Evolutionary conservation across 2,329 filamentous ascomycete genomes (phyloP).

Genomic region (Pleoardoris graminearum): DNA sequence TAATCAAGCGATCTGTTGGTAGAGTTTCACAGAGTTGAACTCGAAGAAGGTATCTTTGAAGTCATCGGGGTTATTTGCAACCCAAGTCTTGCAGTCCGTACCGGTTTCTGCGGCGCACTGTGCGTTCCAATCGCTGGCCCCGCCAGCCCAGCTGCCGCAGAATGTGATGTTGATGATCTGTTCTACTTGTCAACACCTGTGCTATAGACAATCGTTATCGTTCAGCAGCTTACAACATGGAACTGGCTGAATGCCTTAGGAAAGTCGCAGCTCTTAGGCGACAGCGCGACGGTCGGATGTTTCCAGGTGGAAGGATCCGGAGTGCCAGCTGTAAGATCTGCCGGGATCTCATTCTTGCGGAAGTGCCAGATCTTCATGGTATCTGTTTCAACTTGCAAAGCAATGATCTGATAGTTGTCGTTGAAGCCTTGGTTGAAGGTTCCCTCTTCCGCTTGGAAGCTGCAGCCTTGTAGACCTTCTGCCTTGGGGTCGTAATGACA

Average conservation of each 20-base stretch:
- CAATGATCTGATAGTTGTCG: constrained; percentile 3
- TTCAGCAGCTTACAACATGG: not conserved
- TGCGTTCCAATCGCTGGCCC: not conserved
- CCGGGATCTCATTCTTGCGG: not conserved
- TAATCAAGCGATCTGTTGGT: not conserved
- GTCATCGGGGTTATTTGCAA: constrained; percentile 7
- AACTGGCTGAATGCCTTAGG: constrained; percentile 3
- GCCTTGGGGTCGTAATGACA: not conserved
- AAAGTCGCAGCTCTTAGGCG: constrained; percentile 7
- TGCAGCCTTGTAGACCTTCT: not conserved
- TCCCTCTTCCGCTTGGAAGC: constrained; percentile 1
- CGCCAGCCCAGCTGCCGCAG: constrained; percentile 5
- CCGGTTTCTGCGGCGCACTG: constrained; percentile 7
- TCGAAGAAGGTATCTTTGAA: constrained; percentile 10
- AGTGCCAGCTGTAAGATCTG: not conserved
- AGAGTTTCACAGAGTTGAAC: constrained; percentile 8
- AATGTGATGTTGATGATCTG: constrained; percentile 6
- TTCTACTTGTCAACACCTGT: not conserved
- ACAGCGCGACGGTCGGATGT: not conserved
- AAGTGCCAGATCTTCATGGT: constrained; percentile 3
- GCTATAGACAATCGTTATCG: not conserved
- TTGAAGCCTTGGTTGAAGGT: constrained; percentile 4
- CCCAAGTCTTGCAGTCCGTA: constrained; percentile 3
- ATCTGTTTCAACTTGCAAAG: constrained; percentile 1
- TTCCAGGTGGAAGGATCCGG: constrained; percentile 2